A percentile compares a stretch with the other conserved stretches of the same genome.
Evolutionary conservation across 2,329 filamentous ascomycete genomes (phyloP).

Genomic region (Stachybotrys echinatus): DNA sequence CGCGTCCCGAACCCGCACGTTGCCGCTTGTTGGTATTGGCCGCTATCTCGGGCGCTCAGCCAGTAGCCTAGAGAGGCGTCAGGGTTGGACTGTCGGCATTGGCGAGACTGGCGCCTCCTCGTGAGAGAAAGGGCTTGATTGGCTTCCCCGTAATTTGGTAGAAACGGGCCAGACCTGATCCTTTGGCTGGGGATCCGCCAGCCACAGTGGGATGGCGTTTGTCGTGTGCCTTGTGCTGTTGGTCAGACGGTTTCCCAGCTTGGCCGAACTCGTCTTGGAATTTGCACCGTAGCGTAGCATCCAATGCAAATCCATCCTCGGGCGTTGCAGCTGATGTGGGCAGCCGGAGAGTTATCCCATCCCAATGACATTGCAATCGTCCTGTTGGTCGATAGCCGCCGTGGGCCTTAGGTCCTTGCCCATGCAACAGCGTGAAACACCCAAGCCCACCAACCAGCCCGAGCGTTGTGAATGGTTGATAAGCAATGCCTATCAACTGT

Average conservation of each 20-base stretch:
- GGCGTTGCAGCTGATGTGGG: background rate
- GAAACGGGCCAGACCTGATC: background rate
- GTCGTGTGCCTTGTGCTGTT: background rate
- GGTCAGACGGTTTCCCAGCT: background rate
- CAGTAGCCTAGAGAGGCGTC: background rate
- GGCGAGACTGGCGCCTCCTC: background rate
- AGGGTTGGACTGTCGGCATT: background rate
- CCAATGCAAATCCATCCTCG: too few species aligned
- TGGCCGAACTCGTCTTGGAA: background rate
- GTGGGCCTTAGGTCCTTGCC: background rate
- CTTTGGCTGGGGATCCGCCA: background rate
- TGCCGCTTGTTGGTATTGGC: background rate
- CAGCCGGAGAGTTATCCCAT: background rate
- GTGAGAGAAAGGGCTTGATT: background rate
- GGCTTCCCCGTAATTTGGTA: background rate
- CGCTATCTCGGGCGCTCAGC: background rate
- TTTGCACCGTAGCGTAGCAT: background rate
- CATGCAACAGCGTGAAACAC: background rate
- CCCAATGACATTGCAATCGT: background rate
- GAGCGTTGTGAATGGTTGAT: too few species aligned
- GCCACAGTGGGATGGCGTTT: background rate
- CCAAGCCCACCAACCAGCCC: too few species aligned
- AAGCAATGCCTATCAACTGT: too few species aligned
- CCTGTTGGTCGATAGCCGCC: background rate
- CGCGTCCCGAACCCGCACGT: background rate